Evolutionary conservation across 2,329 filamentous ascomycete species (phyloP), one percentile per base, ranked within the genome.

Genomic region (Cyanodermella asteris): DNA sequence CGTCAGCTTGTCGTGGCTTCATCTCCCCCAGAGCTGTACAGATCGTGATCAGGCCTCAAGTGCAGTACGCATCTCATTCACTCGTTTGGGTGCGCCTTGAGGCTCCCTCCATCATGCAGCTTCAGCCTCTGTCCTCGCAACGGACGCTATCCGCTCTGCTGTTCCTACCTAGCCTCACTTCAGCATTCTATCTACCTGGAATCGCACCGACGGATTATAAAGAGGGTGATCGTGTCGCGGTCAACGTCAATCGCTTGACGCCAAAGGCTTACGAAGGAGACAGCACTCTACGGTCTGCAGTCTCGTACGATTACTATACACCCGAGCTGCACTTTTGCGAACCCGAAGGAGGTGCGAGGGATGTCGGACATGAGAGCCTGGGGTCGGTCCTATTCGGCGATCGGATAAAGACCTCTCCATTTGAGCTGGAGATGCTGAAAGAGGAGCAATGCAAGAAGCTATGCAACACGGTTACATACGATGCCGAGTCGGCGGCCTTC

Each of bases 381-480:
- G 87, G 87, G 13, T 93, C 84, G 57, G 97, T 97, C 44, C 53
- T 97, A 25, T 97, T 97, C 39, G 87, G 87, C 37, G 87, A 97
- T 52, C 69, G 87, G 28, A 97, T 97, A 53, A 80, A 80, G 54
- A 91, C 80, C n/a, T 94, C 84, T 18, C 78, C 84, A 0, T 91
- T 91, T 43, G 69, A 91, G 43, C 57, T 94, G 31, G 64, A 68
- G 36, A 93, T 97, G 82, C 68, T 54, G 28, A 56, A 68, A 33
- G 87, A 97, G 45, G 76, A 93, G 49, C 72, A 71, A 0, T 97
- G 87, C 56, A 87, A 84, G 47, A 49, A 62, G 10, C 58, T 91
- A 3, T 97, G 87, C 49, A 53, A 59, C 15, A 58, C 63, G 20
- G 60, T 61, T 20, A 74, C 70, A 13, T 72, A 71, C 42, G 60